Conservation (phyloP, 2,329 filamentous ascomycete genomes). For the Samsoniella hepiali region DNA sequence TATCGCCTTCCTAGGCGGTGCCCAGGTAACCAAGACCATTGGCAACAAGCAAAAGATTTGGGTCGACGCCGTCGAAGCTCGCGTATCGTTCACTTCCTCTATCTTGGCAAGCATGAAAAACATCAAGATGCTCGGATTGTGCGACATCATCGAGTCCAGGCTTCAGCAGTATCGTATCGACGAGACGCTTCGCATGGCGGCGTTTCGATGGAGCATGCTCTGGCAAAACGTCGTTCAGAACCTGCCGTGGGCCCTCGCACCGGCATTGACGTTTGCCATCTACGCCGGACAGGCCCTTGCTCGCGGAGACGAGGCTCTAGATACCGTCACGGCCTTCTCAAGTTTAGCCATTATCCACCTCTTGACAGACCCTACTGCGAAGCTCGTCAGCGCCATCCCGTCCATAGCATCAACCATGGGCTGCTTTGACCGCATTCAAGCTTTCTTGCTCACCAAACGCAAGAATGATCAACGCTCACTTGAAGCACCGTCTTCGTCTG, state of each 20-base stretch:
- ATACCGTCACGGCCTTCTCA: background rate
- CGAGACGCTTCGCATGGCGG: constrained; percentile 1
- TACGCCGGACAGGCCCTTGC: background rate
- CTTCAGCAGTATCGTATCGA: constrained; percentile 2
- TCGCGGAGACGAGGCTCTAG: background rate
- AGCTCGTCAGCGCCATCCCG: constrained; percentile 5
- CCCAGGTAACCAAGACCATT: constrained; percentile 3
- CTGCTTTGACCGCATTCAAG: background rate
- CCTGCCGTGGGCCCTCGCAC: background rate
- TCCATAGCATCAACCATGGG: background rate
- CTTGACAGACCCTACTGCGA: constrained; percentile 5
- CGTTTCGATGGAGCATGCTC: constrained; percentile 2
- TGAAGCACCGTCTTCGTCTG: background rate
- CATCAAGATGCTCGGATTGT: constrained; percentile 1
- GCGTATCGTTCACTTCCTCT: background rate
- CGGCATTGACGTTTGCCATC: background rate
- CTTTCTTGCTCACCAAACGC: background rate
- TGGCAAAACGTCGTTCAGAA: background rate
- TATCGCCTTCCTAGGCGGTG: background rate
- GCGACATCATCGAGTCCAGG: background rate
- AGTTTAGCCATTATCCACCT: background rate
- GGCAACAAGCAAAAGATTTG: constrained; percentile 4
- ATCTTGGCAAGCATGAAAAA: background rate
- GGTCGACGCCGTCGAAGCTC: constrained; percentile 2
- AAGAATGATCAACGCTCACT: background rate